phyloP scores from a whole-genome alignment of 2,329 filamentous ascomycete genomes.

The Tolypocladium album region DNA sequence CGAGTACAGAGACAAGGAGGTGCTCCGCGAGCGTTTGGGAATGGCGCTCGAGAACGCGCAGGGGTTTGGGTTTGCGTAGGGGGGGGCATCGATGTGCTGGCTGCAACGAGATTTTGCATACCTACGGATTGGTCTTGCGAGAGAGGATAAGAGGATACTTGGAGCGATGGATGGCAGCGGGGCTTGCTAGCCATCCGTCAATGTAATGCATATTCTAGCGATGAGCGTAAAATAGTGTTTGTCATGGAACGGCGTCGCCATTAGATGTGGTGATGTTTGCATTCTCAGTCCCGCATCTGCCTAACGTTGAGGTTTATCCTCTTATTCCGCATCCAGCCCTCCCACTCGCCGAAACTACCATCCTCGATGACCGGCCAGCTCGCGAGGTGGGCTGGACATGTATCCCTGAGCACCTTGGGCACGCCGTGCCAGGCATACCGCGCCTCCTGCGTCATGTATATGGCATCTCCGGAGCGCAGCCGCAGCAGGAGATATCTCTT shows the following conservation, averaged over 20 bases:
- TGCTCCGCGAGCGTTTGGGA: slow-evolving; percentile 63
- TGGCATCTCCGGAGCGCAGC: slow-evolving; percentile 73
- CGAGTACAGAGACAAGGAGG: slow-evolving; percentile 62
- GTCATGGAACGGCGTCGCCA: not conserved
- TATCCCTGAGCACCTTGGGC: slow-evolving; percentile 69
- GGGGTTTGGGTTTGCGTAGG: slow-evolving; percentile 74
- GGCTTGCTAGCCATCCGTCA: not conserved
- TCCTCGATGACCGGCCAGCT: slow-evolving; percentile 58
- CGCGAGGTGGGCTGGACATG: slow-evolving; percentile 64
- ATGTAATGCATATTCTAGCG: not conserved
- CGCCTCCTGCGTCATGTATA: slow-evolving; percentile 76
- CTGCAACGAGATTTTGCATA: not conserved
- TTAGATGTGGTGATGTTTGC: not conserved
- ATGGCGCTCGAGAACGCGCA: slow-evolving; percentile 81
- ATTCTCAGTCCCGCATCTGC: slow-evolving; percentile 62
- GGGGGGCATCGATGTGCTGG: not conserved
- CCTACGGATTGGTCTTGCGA: not conserved
- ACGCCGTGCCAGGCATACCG: slow-evolving; percentile 94
- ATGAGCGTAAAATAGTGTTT: not conserved
- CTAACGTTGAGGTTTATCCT: slow-evolving; percentile 86
- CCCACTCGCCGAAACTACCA: slow-evolving; percentile 56
- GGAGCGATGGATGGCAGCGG: not conserved
- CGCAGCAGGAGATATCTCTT: slow-evolving; percentile 50
- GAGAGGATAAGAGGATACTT: not conserved
- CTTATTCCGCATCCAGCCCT: slow-evolving; percentile 80